These are phyloP conservation scores for Gremmenia infestans DNA, from an alignment of 2,329 filamentous ascomycete species.

Conservation along the genomic window DNA sequence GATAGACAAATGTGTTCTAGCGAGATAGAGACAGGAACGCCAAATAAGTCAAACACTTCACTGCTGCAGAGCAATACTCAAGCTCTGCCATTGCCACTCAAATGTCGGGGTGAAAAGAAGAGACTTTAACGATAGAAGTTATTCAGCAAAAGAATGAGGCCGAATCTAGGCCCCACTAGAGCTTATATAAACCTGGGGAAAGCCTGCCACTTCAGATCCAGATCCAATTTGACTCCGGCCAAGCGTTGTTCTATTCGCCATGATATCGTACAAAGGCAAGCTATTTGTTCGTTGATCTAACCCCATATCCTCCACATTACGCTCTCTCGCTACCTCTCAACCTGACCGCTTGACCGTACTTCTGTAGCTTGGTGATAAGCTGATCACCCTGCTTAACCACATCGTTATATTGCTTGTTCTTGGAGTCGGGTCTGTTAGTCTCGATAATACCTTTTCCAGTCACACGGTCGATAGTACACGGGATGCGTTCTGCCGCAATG, in stretches of 20 bases:
- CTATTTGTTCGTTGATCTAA: conserved; percentile 7
- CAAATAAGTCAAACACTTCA: too few species aligned
- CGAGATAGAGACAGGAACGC: too few species aligned
- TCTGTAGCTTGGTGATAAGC: conserved; percentile 97
- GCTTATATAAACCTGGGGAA: too few species aligned
- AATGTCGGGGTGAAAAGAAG: too few species aligned
- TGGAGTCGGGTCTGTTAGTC: conserved; percentile 95
- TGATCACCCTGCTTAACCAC: conserved; percentile 97
- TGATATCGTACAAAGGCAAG: conserved; percentile 24
- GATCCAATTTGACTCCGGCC: neutral
- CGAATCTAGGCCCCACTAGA: too few species aligned
- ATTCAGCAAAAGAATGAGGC: too few species aligned
- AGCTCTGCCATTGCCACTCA: too few species aligned
- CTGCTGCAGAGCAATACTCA: too few species aligned
- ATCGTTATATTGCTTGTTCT: conserved; percentile 99
- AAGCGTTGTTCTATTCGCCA: conserved; percentile 13
- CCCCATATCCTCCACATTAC: conserved; percentile 36
- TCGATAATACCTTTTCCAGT: conserved; percentile 95
- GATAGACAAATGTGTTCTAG: too few species aligned
- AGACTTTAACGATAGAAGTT: too few species aligned
- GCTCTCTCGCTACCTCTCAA: conserved; percentile 91
- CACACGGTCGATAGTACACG: conserved; percentile 96
- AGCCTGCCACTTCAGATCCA: too few species aligned
- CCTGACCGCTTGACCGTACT: conserved; percentile 95
- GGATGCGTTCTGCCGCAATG: conserved; percentile 88